phyloP scores from a whole-genome alignment of 2,329 filamentous ascomycete genomes.

The Saccharata proteae region DNA sequence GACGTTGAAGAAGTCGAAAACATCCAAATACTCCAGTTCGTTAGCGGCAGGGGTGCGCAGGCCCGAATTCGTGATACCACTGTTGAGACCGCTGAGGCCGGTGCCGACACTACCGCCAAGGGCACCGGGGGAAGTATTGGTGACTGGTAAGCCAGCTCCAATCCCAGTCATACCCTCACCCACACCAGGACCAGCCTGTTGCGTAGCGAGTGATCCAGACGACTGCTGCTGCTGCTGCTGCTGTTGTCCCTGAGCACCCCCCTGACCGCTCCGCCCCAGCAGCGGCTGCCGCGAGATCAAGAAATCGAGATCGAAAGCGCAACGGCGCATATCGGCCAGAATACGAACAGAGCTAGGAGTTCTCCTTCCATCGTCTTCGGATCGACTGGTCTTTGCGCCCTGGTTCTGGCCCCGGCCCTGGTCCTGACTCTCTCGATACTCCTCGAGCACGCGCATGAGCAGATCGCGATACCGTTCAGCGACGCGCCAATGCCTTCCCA shows the following conservation, averaged over 20 bases:
- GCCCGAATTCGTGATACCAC: too few relatives aligned
- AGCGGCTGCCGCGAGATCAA: slow-evolving; percentile 71
- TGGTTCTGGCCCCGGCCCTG: slow-evolving; percentile 34
- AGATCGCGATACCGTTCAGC: slow-evolving; percentile 71
- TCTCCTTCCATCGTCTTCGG: slow-evolving; percentile 52
- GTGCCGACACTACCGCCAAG: too few relatives aligned
- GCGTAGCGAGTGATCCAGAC: too few relatives aligned
- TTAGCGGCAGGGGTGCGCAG: slow-evolving; percentile 62
- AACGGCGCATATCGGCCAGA: slow-evolving; percentile 80
- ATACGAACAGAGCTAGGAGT: slow-evolving; percentile 79
- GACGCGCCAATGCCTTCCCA: slow-evolving; percentile 78
- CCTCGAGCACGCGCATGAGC: slow-evolving; percentile 71
- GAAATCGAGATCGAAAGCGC: slow-evolving; percentile 81
- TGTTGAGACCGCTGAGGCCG: slow-evolving; percentile 33
- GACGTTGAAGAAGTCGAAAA: slow-evolving; percentile 92
- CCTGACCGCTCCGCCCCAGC: slow-evolving; percentile 5
- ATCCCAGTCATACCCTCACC: slow-evolving; percentile 9
- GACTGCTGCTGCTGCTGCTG: background rate
- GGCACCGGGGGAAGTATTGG: too few relatives aligned
- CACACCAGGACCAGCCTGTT: too few relatives aligned
- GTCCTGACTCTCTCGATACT: slow-evolving; percentile 68
- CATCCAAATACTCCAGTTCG: slow-evolving; percentile 80
- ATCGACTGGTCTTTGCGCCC: too few relatives aligned
- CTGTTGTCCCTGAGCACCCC: background rate
- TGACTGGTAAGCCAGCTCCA: too few relatives aligned